These are phyloP conservation scores for Gelatoporia subvermispora DNA, from an alignment of 768 basidiomycete species.

Conservation along the genomic window DNA sequence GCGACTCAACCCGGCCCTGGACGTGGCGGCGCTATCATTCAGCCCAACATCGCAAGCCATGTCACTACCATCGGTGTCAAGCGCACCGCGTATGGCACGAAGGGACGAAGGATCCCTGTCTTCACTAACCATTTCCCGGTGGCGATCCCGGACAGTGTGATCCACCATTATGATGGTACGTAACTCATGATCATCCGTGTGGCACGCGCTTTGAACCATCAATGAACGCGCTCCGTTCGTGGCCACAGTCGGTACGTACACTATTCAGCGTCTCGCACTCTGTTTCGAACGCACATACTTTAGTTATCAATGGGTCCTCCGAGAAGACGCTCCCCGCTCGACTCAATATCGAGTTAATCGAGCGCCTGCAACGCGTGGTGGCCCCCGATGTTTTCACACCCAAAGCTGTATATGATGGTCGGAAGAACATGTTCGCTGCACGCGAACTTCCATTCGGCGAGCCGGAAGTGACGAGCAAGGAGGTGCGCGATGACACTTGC, in stretches of 20 bases:
- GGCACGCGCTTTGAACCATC: too few relatives aligned
- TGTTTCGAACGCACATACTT: background rate
- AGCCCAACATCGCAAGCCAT: slow-evolving; percentile 34
- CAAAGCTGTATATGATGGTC: slow-evolving; percentile 70
- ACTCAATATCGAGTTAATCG: slow-evolving; percentile 68
- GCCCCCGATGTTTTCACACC: slow-evolving; percentile 70
- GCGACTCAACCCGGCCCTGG: too few relatives aligned
- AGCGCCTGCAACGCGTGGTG: slow-evolving; percentile 50
- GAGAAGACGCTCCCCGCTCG: slow-evolving; percentile 66
- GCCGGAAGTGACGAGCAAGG: slow-evolving; percentile 32
- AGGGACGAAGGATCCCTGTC: slow-evolving; percentile 42
- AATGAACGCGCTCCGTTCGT: background rate
- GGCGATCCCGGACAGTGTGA: slow-evolving; percentile 54
- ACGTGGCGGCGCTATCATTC: slow-evolving; percentile 5
- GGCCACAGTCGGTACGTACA: slow-evolving; percentile 13
- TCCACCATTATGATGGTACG: slow-evolving; percentile 79
- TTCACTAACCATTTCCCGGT: slow-evolving; percentile 61
- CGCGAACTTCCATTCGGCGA: slow-evolving; percentile 57
- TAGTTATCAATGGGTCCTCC: slow-evolving; percentile 51
- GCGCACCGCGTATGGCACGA: slow-evolving; percentile 57
- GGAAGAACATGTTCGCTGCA: slow-evolving; percentile 70
- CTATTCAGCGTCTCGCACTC: background rate
- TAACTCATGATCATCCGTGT: slow-evolving; percentile 1
- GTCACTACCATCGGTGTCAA: slow-evolving; percentile 60
- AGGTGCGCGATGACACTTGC: slow-evolving; percentile 33